Percentiles rank a stretch among this genome's conserved stretches.
Conservation (phyloP, 768 basidiomycete genomes). For the Nidularia pulvinata region DNA sequence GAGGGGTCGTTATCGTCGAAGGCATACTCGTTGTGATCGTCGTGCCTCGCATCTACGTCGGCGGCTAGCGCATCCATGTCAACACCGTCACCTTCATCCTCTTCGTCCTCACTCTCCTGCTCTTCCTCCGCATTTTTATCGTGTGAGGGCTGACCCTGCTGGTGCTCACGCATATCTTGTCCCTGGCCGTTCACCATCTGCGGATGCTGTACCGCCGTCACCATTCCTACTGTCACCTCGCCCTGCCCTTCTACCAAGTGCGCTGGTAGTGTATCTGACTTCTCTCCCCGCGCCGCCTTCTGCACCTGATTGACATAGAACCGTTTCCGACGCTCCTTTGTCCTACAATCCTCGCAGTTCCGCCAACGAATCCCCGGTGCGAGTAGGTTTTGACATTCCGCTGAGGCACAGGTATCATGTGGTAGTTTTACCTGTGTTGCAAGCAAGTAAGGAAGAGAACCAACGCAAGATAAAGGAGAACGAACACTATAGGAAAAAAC, state of each 20-base stretch:
- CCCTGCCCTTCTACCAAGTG: too few species aligned
- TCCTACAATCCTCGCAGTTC: conserved; percentile 46
- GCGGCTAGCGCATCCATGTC: not conserved
- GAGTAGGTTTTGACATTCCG: conserved; percentile 42
- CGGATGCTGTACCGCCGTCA: too few species aligned
- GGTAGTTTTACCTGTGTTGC: not conserved
- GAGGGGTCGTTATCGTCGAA: not conserved
- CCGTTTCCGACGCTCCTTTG: conserved; percentile 24
- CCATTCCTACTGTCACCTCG: too few species aligned
- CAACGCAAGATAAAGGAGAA: not conserved
- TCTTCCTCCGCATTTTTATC: not conserved
- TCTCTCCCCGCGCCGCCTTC: not conserved
- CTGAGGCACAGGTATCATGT: conserved; percentile 27
- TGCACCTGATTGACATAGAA: not conserved
- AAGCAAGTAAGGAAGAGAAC: not conserved
- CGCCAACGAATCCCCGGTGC: conserved; percentile 42
- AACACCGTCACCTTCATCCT: not conserved
- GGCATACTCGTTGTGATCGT: not conserved
- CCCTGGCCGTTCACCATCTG: not conserved
- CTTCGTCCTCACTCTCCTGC: not conserved
- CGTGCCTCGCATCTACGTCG: not conserved
- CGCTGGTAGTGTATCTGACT: too few species aligned
- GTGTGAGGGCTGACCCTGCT: not conserved
- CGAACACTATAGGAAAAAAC: not conserved
- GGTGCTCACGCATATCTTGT: not conserved